phyloP scores from a whole-genome alignment of 2,329 filamentous ascomycete species.

The Neofusicoccum kwambonambiense region DNA sequence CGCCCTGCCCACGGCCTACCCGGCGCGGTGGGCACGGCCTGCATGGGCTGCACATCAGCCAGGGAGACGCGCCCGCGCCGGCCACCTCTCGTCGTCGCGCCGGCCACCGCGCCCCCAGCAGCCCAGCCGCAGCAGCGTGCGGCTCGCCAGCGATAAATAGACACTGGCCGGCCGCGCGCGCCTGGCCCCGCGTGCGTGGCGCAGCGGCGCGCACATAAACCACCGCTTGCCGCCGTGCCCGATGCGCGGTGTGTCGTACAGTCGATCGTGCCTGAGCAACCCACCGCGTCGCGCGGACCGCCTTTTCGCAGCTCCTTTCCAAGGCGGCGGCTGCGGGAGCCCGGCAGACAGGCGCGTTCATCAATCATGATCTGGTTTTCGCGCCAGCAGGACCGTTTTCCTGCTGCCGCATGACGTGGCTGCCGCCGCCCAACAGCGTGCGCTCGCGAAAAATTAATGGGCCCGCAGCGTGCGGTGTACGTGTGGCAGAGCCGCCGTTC shows the following conservation, averaged over 20 bases:
- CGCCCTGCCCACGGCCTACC: no score
- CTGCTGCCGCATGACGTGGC: slow-evolving; percentile 14
- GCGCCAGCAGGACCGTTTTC: not conserved
- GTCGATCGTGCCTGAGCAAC: slow-evolving; percentile 11
- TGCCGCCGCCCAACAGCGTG: not conserved
- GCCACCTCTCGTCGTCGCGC: no score
- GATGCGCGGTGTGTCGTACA: slow-evolving; percentile 11
- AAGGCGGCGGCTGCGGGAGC: not conserved
- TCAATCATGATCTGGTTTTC: no score
- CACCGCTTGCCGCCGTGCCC: not conserved
- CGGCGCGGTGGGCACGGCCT: no score
- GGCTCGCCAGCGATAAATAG: not conserved
- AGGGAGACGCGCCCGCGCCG: not conserved
- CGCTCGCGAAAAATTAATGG: not conserved
- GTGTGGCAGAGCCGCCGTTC: slow-evolving; percentile 9
- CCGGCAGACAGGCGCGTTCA: no score
- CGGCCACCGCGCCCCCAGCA: not conserved
- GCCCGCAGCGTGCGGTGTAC: not conserved
- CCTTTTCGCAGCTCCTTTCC: not conserved
- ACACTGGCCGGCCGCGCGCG: not conserved
- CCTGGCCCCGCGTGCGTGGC: not conserved
- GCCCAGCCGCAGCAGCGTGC: not conserved
- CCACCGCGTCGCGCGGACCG: not conserved
- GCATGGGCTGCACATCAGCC: no score
- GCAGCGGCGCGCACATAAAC: no score